These are phyloP conservation scores for Acacia crassicarpa DNA, from an alignment of 306 rosid species.

Conservation along the genomic window DNA sequence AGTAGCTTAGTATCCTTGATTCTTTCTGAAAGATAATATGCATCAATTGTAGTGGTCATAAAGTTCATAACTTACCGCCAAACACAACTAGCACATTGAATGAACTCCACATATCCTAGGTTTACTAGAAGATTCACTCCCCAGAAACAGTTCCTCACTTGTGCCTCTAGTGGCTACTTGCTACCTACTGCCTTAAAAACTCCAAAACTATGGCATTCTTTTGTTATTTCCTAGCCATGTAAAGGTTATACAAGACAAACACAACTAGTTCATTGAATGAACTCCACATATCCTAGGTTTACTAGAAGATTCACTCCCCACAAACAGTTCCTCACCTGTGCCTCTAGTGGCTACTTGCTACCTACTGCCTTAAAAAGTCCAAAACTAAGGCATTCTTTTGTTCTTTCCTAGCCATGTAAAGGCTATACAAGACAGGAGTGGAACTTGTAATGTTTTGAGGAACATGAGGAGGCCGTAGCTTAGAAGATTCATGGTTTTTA, in stretches of 20 bases:
- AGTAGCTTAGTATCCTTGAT: conserved; percentile 3
- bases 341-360: neutral
- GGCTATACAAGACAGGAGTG: neutral
- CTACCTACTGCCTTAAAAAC: neutral
- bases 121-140: neutral
- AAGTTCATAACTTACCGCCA: conserved; percentile 1
- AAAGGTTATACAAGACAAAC: neutral
- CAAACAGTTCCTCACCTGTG: neutral
- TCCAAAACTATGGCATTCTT: neutral
- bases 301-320: neutral
- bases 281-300: neutral
- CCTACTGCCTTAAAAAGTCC: neutral
- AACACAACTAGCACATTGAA: neutral
- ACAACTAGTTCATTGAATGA: neutral
- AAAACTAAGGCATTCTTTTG: neutral
- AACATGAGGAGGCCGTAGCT: neutral
- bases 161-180: neutral
- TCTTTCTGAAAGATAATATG: conserved; percentile 20
- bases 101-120: neutral
- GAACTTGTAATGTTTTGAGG: neutral
- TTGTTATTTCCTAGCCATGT: neutral
- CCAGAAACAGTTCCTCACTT: neutral
- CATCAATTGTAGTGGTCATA: neutral
- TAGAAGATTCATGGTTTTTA: conserved; percentile 19
- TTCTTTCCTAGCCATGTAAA: neutral